phyloP scores from a whole-genome alignment of 305 asterid species.

The Fraxinus xanthoxyloides region DNA sequence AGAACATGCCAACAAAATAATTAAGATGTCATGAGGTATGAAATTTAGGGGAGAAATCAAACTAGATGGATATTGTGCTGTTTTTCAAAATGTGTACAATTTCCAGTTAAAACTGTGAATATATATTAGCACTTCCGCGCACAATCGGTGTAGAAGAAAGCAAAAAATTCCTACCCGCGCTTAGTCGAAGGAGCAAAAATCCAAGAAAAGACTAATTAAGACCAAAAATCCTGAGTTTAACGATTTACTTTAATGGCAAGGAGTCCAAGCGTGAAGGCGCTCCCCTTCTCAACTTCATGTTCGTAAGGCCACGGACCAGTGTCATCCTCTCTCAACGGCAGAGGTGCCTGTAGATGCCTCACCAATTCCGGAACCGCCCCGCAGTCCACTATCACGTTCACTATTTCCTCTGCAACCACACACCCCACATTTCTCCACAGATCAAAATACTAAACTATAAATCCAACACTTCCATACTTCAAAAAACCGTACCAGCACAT shows the following conservation, averaged over 20 bases:
- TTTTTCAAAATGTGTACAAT: background rate
- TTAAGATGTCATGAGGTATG: background rate
- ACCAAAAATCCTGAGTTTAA: slow-evolving; percentile 11
- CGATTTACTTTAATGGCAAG: slow-evolving; percentile 84
- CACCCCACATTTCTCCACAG: slow-evolving; percentile 30
- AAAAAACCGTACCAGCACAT: background rate
- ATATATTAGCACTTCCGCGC: slow-evolving; percentile 1
- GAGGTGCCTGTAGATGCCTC: slow-evolving; percentile 71
- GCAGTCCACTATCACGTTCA: slow-evolving; percentile 80
- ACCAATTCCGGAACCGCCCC: slow-evolving; percentile 89
- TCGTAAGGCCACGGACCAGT: slow-evolving; percentile 48
- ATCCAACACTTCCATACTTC: slow-evolving; percentile 30
- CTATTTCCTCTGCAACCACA: slow-evolving; percentile 81
- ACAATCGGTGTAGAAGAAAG: background rate
- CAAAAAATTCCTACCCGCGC: background rate
- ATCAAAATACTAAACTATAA: slow-evolving; percentile 27
- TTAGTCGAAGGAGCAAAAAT: background rate
- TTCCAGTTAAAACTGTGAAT: background rate
- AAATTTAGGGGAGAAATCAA: slow-evolving; percentile 4
- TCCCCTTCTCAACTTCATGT: slow-evolving; percentile 97
- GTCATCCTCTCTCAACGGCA: slow-evolving; percentile 46
- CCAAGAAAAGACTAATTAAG: slow-evolving; percentile 8
- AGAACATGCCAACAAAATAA: background rate
- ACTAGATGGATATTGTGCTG: background rate
- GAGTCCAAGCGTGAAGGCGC: slow-evolving; percentile 96